phyloP scores from a whole-genome alignment of 495 filamentous ascomycete species.

The Glarea lozoyensis region DNA sequence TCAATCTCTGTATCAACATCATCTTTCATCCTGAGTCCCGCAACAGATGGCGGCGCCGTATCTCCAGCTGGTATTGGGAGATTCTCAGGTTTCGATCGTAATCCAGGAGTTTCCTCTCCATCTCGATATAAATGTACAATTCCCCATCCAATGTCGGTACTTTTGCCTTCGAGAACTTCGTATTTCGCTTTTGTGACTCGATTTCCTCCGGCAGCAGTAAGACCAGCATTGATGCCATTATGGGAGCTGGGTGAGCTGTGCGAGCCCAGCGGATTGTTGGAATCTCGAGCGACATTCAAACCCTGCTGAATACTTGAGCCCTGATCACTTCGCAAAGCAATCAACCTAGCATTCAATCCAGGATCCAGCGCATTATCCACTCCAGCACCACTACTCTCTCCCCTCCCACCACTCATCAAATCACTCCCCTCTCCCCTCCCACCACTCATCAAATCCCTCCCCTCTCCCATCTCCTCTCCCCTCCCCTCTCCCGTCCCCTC shows the following conservation, averaged over 20 bases:
- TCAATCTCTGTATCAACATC: slow-evolving; percentile 39
- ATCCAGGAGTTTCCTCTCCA: slow-evolving; percentile 58
- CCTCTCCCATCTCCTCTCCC: slow-evolving; percentile 5
- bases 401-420: too few species aligned
- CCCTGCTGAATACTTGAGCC: too few species aligned
- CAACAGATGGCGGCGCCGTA: slow-evolving; percentile 18
- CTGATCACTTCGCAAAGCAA: too few species aligned
- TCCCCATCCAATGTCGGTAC: slow-evolving; percentile 81
- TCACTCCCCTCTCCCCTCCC: too few species aligned
- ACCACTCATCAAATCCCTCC: too few species aligned
- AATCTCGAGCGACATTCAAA: too few species aligned
- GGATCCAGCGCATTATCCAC: too few species aligned
- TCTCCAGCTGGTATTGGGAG: slow-evolving; percentile 3
- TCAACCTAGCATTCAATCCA: too few species aligned
- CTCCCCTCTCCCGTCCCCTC: slow-evolving; percentile 6
- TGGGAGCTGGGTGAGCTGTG: background rate
- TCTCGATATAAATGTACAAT: slow-evolving; percentile 93
- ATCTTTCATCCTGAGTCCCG: slow-evolving; percentile 6
- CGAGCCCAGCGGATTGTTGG: too few species aligned
- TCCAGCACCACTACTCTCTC: too few species aligned
- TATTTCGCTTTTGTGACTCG: slow-evolving; percentile 64
- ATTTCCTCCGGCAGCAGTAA: slow-evolving; percentile 6
- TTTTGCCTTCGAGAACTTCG: slow-evolving; percentile 62
- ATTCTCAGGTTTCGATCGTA: slow-evolving; percentile 6
- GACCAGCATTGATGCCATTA: slow-evolving; percentile 13